These are phyloP conservation scores for Blastocladiella emersonii DNA, from an alignment of 371 early-diverging fungal genomes.

Conservation along the genomic window DNA sequence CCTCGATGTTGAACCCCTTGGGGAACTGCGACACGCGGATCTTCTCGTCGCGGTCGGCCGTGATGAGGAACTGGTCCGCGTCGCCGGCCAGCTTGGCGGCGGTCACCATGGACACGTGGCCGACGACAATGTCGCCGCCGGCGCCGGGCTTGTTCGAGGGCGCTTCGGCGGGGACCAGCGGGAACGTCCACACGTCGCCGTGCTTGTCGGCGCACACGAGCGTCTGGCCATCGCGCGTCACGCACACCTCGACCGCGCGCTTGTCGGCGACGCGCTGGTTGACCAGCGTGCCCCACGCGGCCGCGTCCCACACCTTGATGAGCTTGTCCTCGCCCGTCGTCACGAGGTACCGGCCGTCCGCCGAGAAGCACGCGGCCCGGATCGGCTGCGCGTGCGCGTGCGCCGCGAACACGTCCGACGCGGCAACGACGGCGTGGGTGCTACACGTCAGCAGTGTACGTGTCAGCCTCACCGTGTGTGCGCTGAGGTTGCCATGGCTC, in stretches of 20 bases:
- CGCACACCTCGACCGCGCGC: conserved; percentile 1
- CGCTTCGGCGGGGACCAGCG: background rate
- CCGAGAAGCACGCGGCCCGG: conserved; percentile 90
- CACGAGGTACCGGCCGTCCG: conserved; percentile 78
- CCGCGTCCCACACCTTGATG: conserved; percentile 45
- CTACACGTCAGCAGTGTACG: too few relatives aligned
- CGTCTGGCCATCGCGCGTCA: background rate
- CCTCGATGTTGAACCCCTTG: conserved; percentile 70
- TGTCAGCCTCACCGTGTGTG: too few relatives aligned
- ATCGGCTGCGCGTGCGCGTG: conserved; percentile 22
- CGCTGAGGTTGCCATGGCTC: too few relatives aligned
- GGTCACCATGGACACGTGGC: conserved; percentile 91
- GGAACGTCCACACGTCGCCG: background rate
- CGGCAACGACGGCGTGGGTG: background rate
- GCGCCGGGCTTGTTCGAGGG: background rate
- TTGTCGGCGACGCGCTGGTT: background rate
- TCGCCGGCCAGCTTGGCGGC: conserved; percentile 33
- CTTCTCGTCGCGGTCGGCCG: conserved; percentile 93
- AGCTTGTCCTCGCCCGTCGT: conserved; percentile 95
- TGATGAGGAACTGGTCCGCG: conserved; percentile 37
- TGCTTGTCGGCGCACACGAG: background rate
- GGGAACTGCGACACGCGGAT: conserved; percentile 81
- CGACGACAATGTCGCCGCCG: conserved; percentile 46
- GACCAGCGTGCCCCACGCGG: background rate
- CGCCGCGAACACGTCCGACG: background rate